phyloP scores from a whole-genome alignment of 805 yeast genomes.

The Helenozyma rhizophorensis region DNA sequence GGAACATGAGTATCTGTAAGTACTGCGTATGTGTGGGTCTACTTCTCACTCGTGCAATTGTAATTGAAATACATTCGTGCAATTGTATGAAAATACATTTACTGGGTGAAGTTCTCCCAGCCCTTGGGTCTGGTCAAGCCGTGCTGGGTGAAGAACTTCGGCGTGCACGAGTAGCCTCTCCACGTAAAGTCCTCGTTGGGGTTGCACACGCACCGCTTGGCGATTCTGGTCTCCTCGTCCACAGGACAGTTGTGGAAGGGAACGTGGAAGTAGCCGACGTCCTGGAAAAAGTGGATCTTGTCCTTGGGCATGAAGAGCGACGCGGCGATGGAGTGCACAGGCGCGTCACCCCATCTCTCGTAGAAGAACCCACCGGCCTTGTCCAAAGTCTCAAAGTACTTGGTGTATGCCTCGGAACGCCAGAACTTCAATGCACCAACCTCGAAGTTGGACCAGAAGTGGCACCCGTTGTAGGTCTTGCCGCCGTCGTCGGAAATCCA shows the following conservation, averaged over 20 bases:
- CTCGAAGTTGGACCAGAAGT: slow-evolving; percentile 91
- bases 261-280: slow-evolving; percentile 78
- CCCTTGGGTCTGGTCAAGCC: slow-evolving; percentile 59
- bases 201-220: slow-evolving; percentile 69
- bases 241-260: slow-evolving; percentile 83
- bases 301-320: slow-evolving; percentile 68
- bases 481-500: slow-evolving; percentile 71
- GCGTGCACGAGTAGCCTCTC: slow-evolving; percentile 69
- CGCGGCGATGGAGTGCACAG: slow-evolving; percentile 86
- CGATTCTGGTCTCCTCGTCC: slow-evolving; percentile 51
- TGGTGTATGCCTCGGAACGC: slow-evolving; percentile 65
- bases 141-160: slow-evolving; percentile 54
- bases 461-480: slow-evolving; percentile 71
- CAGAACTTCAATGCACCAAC: slow-evolving; percentile 70
- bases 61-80: too few species aligned
- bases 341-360: slow-evolving; percentile 95
- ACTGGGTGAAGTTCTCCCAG: slow-evolving; percentile 55
- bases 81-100: too few species aligned
- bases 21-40: too few species aligned
- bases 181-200: slow-evolving; percentile 73
- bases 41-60: too few species aligned
- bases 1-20: too few species aligned
- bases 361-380: slow-evolving; percentile 87
- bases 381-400: slow-evolving; percentile 72
- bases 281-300: slow-evolving; percentile 73